Evolutionary conservation across 202 grass and related monocot genomes (phyloP).

Genomic region (Setaria italica): DNA sequence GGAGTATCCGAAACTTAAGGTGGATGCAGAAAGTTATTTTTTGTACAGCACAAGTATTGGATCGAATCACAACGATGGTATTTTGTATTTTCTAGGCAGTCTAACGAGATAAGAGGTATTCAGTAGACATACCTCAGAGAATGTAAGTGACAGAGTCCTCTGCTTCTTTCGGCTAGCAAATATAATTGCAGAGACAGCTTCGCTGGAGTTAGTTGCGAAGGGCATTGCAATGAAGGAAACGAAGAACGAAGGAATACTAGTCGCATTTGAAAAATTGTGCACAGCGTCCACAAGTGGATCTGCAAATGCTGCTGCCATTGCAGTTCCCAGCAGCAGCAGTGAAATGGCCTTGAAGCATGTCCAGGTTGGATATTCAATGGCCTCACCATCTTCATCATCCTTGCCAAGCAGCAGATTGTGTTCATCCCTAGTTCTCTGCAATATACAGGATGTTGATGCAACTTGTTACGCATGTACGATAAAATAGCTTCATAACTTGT

Average conservation of each 20-base stretch:
- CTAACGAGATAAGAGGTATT: background rate
- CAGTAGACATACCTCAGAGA: constrained; percentile 76
- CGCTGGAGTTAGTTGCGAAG: constrained; percentile 92
- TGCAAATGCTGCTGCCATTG: constrained; percentile 85
- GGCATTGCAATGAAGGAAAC: constrained; percentile 97
- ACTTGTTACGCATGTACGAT: background rate
- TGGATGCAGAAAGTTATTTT: background rate
- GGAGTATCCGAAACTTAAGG: background rate
- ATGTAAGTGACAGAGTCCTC: constrained; percentile 79
- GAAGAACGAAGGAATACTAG: constrained; percentile 90
- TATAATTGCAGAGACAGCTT: constrained; percentile 92
- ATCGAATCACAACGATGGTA: background rate
- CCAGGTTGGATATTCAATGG: constrained; percentile 64
- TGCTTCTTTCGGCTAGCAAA: constrained; percentile 90
- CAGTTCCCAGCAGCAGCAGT: constrained; percentile 77
- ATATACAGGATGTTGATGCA: constrained; percentile 23
- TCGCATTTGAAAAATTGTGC: constrained; percentile 81
- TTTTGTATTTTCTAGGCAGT: background rate
- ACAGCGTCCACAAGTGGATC: constrained; percentile 92
- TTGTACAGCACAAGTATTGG: background rate
- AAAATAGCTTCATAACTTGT: constrained; percentile 14
- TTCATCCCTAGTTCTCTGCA: constrained; percentile 79
- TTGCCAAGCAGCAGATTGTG: constrained; percentile 60
- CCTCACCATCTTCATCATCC: constrained; percentile 57
- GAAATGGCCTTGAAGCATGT: constrained; percentile 62